A percentile compares a stretch with the other conserved stretches of the same genome.
phyloP scores from a whole-genome alignment of 805 yeast species.

The Millerozyma miso region DNA sequence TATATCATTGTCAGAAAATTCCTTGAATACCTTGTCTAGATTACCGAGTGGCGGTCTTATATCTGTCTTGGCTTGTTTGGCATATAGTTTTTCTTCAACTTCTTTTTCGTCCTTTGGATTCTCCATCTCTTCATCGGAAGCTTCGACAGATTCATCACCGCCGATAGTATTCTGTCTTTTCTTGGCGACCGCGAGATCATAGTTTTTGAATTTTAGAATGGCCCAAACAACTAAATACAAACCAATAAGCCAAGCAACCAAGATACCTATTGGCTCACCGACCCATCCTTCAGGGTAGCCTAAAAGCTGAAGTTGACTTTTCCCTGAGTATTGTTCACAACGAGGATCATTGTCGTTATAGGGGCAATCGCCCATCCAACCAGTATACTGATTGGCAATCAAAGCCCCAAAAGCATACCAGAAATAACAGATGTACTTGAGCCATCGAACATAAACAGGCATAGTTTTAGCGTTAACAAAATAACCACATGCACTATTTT shows the following conservation, averaged over 20 bases:
- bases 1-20: conserved; percentile 24
- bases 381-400: conserved; percentile 60
- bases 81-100: too few relatives aligned
- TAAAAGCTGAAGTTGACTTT: conserved; percentile 46
- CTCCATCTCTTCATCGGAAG: conserved; percentile 8
- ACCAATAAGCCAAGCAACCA: conserved; percentile 56
- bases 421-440: conserved; percentile 67
- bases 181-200: conserved; percentile 49
- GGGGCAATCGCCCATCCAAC: conserved; percentile 57
- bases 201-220: conserved; percentile 44
- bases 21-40: conserved; percentile 1
- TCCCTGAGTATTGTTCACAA: conserved; percentile 49
- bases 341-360: conserved; percentile 12
- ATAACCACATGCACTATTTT: conserved; percentile 77
- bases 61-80: not conserved
- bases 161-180: conserved; percentile 31
- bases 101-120: not conserved
- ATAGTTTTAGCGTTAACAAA: conserved; percentile 66
- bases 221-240: conserved; percentile 47
- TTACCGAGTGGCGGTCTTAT: not conserved
- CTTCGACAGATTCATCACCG: conserved; percentile 16
- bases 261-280: conserved; percentile 57
- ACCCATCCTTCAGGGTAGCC: conserved; percentile 68
- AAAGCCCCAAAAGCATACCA: conserved; percentile 78
- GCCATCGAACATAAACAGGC: conserved; percentile 88